Evolutionary conservation across 2,329 filamentous ascomycete species (phyloP), one percentile per base, ranked within the genome.

Genomic region (Xylariaceae sp.): DNA sequence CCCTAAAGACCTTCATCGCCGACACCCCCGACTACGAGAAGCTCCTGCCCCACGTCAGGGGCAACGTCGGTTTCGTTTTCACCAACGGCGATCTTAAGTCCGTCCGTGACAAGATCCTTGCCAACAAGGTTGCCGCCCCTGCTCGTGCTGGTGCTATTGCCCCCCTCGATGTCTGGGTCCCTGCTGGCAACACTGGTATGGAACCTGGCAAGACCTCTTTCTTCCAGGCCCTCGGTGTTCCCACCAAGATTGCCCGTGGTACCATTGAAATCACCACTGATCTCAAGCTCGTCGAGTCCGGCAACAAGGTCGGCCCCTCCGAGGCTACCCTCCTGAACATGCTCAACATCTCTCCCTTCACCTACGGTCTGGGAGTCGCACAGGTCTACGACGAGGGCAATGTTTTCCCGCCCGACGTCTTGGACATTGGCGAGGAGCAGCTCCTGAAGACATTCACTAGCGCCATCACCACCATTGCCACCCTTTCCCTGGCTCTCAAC

Each of bases 201-300:
- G 94, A 99, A 79, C 95, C 94, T 74, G 95, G 95, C 78, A 99
- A 99, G 89, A 99, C 94, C 72, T 97, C 94, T 74, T 99, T 99
- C 91, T 99, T 99, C 92, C 94, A 99, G 87, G 94, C 94, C 71
- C 94, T 99, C 79, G 92, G 92, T 90, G 91, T 99, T 75, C 94
- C 94, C 74, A 99, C 94, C 85, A 99, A 99, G 91, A 99, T 99
- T 80, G 94, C 94, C 75, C 94, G 94, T 95, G 95, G 94, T 95
- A 99, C 94, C 80, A 99, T 99, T 80, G 94, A 99, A 89, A 99
- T 99, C 74, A 96, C 92, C 63, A 82, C 86, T 70, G 94, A 99
- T 74, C 83, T 99, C 70, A 97, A 96, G 89, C 89, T 99, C 76
- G 88, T 97, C 72, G 91, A 96, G 83, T 84, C 89, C 64, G 86